A percentile compares a stretch with the other conserved stretches of the same genome.
Evolutionary conservation across 352 stramenopile genomes (phyloP).

Genomic region (Globisporangium recalcitrans): DNA sequence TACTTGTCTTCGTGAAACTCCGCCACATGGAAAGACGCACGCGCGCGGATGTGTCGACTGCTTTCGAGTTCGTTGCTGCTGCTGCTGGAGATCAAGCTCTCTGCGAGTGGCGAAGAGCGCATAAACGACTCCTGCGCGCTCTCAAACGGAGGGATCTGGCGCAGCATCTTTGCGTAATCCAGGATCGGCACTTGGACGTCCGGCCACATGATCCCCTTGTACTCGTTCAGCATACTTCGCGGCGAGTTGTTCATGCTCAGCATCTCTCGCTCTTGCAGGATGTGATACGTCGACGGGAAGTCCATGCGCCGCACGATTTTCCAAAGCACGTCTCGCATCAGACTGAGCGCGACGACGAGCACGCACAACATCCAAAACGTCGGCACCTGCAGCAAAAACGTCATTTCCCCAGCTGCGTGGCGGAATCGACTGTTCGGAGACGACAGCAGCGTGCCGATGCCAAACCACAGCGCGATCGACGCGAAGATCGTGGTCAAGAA

Average conservation of each 20-base stretch:
- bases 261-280: slow-evolving; percentile 70
- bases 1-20: slow-evolving; percentile 15
- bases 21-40: slow-evolving; percentile 45
- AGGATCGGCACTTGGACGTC: slow-evolving; percentile 40
- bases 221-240: slow-evolving; percentile 41
- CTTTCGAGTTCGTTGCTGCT: slow-evolving; percentile 13
- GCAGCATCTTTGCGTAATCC: slow-evolving; percentile 47
- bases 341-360: slow-evolving; percentile 51
- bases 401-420: slow-evolving; percentile 68
- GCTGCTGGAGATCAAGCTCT: slow-evolving; percentile 41
- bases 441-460: slow-evolving; percentile 54
- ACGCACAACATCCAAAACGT: slow-evolving; percentile 59
- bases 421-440: slow-evolving; percentile 38
- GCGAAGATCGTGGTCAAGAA: slow-evolving; percentile 52
- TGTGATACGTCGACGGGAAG: slow-evolving; percentile 70
- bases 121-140: slow-evolving; percentile 52
- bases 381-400: slow-evolving; percentile 49
- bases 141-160: slow-evolving; percentile 37
- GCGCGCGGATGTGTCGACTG: slow-evolving; percentile 40
- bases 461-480: slow-evolving; percentile 65
- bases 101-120: slow-evolving; percentile 52
- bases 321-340: slow-evolving; percentile 69
- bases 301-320: slow-evolving; percentile 63
- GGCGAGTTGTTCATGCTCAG: slow-evolving; percentile 57
- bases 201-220: slow-evolving; percentile 26